These are phyloP conservation scores for Fusarium keratoplasticum DNA, from an alignment of 2,329 filamentous ascomycete genomes.

Conservation along the genomic window DNA sequence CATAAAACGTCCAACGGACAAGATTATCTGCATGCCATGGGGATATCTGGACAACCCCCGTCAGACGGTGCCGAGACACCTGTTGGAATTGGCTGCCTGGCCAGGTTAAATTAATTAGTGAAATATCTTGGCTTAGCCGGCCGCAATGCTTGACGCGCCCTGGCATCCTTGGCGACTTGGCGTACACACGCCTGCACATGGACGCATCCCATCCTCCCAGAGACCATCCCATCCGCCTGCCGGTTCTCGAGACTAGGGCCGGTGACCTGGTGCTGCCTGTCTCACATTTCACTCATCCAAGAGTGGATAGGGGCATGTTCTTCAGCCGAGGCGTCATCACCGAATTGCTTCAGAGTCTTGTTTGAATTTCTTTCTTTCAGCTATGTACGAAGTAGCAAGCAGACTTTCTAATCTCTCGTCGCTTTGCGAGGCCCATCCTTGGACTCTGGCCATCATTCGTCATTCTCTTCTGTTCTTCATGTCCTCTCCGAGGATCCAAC, in stretches of 20 bases:
- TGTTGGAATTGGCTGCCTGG: neutral
- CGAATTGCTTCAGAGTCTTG: neutral
- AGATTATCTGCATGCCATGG: neutral
- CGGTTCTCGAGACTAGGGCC: neutral
- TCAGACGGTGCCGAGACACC: neutral
- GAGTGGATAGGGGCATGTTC: neutral
- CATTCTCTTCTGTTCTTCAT: neutral
- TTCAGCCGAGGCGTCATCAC: neutral
- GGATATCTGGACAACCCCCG: neutral
- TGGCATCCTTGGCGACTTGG: neutral
- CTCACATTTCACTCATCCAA: neutral
- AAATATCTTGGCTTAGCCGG: neutral
- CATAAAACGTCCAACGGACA: neutral
- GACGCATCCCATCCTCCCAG: neutral
- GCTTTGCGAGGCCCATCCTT: constrained; percentile 14
- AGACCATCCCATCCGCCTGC: neutral
- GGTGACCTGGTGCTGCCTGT: neutral
- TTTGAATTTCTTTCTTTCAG: constrained; percentile 5
- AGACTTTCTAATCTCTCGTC: constrained; percentile 4
- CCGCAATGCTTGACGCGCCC: neutral
- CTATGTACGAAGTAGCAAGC: constrained; percentile 12
- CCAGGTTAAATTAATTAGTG: neutral
- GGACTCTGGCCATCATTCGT: constrained; percentile 16
- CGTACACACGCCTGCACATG: neutral
- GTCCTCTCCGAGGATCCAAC: neutral